Conservation (phyloP, 768 basidiomycete species). For the Cubamyces sp. region DNA sequence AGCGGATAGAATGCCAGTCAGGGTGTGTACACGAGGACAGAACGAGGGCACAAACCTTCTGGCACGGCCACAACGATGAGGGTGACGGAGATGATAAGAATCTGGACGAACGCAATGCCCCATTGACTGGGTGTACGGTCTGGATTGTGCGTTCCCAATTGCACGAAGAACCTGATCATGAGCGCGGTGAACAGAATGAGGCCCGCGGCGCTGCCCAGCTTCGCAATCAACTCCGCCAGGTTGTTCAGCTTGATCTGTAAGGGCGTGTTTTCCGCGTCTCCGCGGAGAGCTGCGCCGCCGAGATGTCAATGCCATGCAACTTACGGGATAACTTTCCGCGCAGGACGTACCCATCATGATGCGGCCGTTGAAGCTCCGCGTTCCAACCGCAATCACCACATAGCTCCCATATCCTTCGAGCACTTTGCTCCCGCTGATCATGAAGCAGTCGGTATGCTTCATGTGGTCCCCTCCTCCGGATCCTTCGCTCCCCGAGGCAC, state of each 20-base stretch:
- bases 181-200: slow-evolving; percentile 78
- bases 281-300: slow-evolving; percentile 69
- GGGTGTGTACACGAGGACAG: slow-evolving; percentile 9
- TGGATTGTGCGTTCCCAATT: slow-evolving; percentile 68
- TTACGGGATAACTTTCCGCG: not conserved
- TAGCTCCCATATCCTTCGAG: slow-evolving; percentile 94
- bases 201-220: slow-evolving; percentile 83
- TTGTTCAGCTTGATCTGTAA: slow-evolving; percentile 91
- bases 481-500: slow-evolving; percentile 30
- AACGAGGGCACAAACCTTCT: slow-evolving; percentile 54
- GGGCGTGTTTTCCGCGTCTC: slow-evolving; percentile 88
- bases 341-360: slow-evolving; percentile 90
- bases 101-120: slow-evolving; percentile 89
- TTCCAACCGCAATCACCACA: slow-evolving; percentile 90
- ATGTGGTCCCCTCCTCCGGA: slow-evolving; percentile 34
- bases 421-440: slow-evolving; percentile 91
- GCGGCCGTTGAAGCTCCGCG: slow-evolving; percentile 91
- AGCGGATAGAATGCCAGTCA: slow-evolving; percentile 17
- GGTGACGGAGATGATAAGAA: slow-evolving; percentile 93
- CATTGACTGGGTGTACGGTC: slow-evolving; percentile 75
- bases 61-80: slow-evolving; percentile 88
- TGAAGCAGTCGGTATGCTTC: slow-evolving; percentile 82
- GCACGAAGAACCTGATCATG: slow-evolving; percentile 95
- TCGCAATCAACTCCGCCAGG: slow-evolving; percentile 96
- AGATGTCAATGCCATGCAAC: slow-evolving; percentile 5